A percentile compares a stretch with the other conserved stretches of the same genome.
Conservation (phyloP, 768 basidiomycete genomes). For the Xerocomus potaroensis region DNA sequence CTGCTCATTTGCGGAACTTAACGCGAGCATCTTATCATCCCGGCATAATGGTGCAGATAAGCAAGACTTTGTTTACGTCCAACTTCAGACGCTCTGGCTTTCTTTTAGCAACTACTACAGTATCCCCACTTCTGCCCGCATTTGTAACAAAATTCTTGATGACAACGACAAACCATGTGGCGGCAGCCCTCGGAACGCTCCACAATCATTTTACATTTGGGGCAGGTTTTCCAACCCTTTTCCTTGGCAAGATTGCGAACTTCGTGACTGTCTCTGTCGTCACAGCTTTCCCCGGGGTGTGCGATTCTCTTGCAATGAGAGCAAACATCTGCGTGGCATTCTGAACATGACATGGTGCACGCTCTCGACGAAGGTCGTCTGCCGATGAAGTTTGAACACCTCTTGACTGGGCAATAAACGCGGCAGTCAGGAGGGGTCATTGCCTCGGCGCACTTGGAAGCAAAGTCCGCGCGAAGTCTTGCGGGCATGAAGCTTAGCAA, state of each 20-base stretch:
- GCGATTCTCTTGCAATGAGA: slow-evolving; percentile 42
- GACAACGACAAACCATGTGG: slow-evolving; percentile 57
- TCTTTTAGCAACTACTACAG: slow-evolving; percentile 12
- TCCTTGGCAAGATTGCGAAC: slow-evolving; percentile 44
- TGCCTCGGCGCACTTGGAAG: slow-evolving; percentile 45
- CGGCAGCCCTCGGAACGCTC: slow-evolving; percentile 52
- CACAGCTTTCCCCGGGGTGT: slow-evolving; percentile 40
- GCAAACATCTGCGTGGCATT: slow-evolving; percentile 42
- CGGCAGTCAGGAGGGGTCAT: slow-evolving; percentile 39
- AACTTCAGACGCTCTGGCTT: no score
- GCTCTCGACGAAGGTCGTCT: slow-evolving; percentile 23
- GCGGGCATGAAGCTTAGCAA: slow-evolving; percentile 32
- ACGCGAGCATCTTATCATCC: no score
- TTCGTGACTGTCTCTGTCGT: slow-evolving; percentile 38
- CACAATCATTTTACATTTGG: slow-evolving; percentile 50
- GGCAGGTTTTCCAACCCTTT: slow-evolving; percentile 59
- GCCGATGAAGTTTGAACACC: slow-evolving; percentile 53
- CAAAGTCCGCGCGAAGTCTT: slow-evolving; percentile 31
- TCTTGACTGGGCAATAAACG: slow-evolving; percentile 44
- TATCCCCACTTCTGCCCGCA: slow-evolving; percentile 13
- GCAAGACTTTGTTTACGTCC: no score
- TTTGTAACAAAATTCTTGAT: slow-evolving; percentile 18
- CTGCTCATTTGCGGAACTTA: no score
- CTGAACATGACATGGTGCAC: slow-evolving; percentile 32
- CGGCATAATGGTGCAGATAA: no score